Conservation (phyloP, 129 eudicot genomes). For the Ambrosia trifida region DNA sequence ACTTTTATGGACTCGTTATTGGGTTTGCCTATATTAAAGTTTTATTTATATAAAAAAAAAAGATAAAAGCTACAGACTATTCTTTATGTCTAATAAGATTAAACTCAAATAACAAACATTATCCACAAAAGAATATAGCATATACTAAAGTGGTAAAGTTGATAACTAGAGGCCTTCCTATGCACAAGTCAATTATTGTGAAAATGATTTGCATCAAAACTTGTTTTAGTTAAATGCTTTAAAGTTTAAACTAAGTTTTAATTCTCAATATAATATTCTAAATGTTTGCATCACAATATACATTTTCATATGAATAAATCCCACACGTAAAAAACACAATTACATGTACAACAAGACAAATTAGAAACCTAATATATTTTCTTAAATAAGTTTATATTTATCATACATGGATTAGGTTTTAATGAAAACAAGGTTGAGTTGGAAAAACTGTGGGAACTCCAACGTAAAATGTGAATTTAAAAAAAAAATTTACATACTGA, state of each 20-base stretch:
- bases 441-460: too few relatives aligned
- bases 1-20: too few relatives aligned
- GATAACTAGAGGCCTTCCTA: conserved; percentile 3
- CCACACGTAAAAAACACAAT: conserved; percentile 15
- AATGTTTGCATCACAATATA: neutral
- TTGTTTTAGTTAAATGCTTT: neutral
- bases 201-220: conserved; percentile 14
- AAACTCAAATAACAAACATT: neutral
- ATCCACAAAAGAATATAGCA: conserved; percentile 3
- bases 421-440: too few relatives aligned
- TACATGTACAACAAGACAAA: neutral
- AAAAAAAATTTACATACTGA: too few relatives aligned
- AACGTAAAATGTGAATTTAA: too few relatives aligned
- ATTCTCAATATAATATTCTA: neutral
- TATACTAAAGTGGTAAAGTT: conserved; percentile 1
- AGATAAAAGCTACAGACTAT: too few relatives aligned
- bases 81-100: neutral
- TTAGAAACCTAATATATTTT: neutral
- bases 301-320: neutral
- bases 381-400: too few relatives aligned
- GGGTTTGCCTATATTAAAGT: too few relatives aligned
- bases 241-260: neutral
- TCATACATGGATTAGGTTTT: too few relatives aligned
- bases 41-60: too few relatives aligned
- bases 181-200: conserved; percentile 19